Conservation (phyloP, 1,284 basidiomycete species). For the Puccinia polysora region DNA sequence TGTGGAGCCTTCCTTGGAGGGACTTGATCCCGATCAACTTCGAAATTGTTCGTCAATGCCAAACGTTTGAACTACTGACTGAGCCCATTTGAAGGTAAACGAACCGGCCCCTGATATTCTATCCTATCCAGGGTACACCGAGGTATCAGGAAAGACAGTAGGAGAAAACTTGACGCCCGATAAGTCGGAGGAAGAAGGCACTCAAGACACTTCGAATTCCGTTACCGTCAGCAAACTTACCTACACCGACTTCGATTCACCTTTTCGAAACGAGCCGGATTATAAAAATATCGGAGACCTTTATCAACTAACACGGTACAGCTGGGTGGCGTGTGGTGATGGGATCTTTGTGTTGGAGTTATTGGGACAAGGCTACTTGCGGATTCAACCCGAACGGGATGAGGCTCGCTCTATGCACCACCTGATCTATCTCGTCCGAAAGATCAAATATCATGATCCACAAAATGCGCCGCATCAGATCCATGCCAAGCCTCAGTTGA, state of each 20-base stretch:
- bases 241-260: conserved; percentile 51
- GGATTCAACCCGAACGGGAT: conserved; percentile 15
- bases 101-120: background rate
- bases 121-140: background rate
- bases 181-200: background rate
- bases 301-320: conserved; percentile 49
- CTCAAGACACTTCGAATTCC: background rate
- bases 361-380: conserved; percentile 16
- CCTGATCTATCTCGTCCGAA: conserved; percentile 20
- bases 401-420: conserved; percentile 3
- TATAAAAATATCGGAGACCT: conserved; percentile 45
- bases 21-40: conserved; percentile 47
- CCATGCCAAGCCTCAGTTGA: conserved; percentile 5
- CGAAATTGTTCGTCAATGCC: background rate
- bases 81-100: background rate
- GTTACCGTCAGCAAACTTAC: conserved; percentile 42
- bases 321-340: conserved; percentile 53
- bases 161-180: background rate
- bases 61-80: background rate
- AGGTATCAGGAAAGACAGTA: background rate
- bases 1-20: conserved; percentile 33
- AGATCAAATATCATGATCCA: conserved; percentile 1
- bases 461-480: conserved; percentile 16
- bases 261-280: conserved; percentile 33
- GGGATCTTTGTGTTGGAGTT: conserved; percentile 50